A percentile compares a stretch with the other conserved stretches of the same genome.
These are phyloP conservation scores for Tubosaeta sp. DNA, from an alignment of 768 basidiomycete genomes.

Conservation along the genomic window DNA sequence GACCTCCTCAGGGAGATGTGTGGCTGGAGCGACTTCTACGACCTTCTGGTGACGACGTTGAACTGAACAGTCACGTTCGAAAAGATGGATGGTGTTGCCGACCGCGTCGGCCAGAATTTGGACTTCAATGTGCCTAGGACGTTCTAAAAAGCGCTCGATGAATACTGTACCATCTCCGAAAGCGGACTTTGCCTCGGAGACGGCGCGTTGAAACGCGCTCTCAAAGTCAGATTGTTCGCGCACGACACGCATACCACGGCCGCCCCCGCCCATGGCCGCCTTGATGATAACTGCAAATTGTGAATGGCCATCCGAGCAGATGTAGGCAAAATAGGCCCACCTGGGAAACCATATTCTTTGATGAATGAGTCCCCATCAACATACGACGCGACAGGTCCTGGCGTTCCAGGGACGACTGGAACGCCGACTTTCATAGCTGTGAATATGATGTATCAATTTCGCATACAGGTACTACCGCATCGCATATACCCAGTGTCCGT, in stretches of 20 bases:
- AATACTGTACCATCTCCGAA: constrained; percentile 99
- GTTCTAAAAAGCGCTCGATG: constrained; percentile 96
- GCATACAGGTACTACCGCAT: neutral
- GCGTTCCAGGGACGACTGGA: constrained; percentile 96
- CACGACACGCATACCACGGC: constrained; percentile 98
- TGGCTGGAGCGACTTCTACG: constrained; percentile 97
- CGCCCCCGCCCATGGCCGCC: constrained; percentile 98
- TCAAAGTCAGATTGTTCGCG: constrained; percentile 91
- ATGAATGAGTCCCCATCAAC: constrained; percentile 83
- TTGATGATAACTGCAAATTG: constrained; percentile 85
- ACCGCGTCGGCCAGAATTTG: constrained; percentile 88
- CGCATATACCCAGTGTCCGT: constrained; percentile 65
- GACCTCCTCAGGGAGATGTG: constrained; percentile 86
- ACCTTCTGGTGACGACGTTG: constrained; percentile 98
- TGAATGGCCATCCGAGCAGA: constrained; percentile 2
- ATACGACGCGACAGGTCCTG: constrained; percentile 84
- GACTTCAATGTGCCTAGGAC: constrained; percentile 96
- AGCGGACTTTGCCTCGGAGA: constrained; percentile 91
- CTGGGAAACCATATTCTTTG: constrained; percentile 93
- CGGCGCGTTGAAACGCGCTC: constrained; percentile 84
- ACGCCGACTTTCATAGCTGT: constrained; percentile 86
- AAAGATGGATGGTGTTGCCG: constrained; percentile 96
- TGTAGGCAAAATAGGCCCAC: constrained; percentile 33
- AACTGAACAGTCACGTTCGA: constrained; percentile 98
- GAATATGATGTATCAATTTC: constrained; percentile 4